phyloP scores from a whole-genome alignment of 495 filamentous ascomycete genomes.

The Stereocaulon alpinum region DNA sequence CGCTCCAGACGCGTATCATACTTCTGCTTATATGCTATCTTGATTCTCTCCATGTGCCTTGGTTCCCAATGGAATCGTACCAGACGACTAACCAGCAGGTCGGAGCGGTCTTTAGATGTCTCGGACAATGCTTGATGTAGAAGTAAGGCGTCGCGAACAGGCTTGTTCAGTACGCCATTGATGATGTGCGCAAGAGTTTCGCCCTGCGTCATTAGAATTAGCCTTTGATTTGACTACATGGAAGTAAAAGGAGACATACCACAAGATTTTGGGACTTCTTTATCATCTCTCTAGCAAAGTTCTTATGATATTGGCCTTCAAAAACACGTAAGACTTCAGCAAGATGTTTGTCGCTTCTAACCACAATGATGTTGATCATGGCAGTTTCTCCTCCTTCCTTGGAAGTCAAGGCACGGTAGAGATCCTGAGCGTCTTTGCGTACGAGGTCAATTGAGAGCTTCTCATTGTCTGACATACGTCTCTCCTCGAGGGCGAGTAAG shows the following conservation, averaged over 20 bases:
- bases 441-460: slow-evolving; percentile 46
- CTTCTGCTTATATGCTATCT: slow-evolving; percentile 57
- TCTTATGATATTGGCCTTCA: slow-evolving; percentile 55
- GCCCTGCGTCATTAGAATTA: slow-evolving; percentile 44
- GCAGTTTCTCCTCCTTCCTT: slow-evolving; percentile 79
- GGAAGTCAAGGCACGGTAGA: slow-evolving; percentile 58
- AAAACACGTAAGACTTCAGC: slow-evolving; percentile 68
- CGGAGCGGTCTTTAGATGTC: slow-evolving; percentile 58
- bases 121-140: slow-evolving; percentile 78
- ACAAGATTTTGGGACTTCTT: slow-evolving; percentile 83
- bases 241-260: slow-evolving; percentile 43
- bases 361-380: slow-evolving; percentile 80
- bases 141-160: slow-evolving; percentile 89
- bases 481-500: slow-evolving; percentile 71
- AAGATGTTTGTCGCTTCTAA: slow-evolving; percentile 69
- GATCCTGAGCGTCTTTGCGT: slow-evolving; percentile 57
- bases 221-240: slow-evolving; percentile 11
- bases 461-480: slow-evolving; percentile 67
- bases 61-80: slow-evolving; percentile 81
- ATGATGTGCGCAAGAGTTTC: slow-evolving; percentile 93
- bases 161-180: slow-evolving; percentile 91
- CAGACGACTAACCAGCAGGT: slow-evolving; percentile 69
- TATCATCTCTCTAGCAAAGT: slow-evolving; percentile 80
- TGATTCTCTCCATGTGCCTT: slow-evolving; percentile 60
- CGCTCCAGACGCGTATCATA: slow-evolving; percentile 62